Conservation (phyloP, 768 basidiomycete species). For the Trametes sanguinea region DNA sequence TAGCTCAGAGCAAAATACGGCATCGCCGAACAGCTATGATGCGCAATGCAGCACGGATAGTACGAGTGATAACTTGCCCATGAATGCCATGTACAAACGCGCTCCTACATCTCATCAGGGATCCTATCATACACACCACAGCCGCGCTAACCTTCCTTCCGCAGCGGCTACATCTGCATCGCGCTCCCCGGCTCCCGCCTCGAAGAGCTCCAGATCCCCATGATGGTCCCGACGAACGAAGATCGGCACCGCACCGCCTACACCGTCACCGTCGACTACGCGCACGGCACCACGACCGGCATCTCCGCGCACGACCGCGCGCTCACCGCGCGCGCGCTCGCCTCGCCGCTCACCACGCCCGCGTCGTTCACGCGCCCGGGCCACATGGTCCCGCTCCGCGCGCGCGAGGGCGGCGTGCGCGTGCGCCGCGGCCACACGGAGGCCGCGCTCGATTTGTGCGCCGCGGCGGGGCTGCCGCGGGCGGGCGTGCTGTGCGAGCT, state of each 20-base stretch:
- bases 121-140: background rate
- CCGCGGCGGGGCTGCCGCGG: slow-evolving; percentile 62
- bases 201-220: slow-evolving; percentile 76
- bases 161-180: slow-evolving; percentile 92
- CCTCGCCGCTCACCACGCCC: slow-evolving; percentile 53
- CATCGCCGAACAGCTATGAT: no score
- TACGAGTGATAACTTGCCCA: no score
- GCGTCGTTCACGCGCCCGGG: slow-evolving; percentile 90
- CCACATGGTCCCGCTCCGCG: slow-evolving; percentile 92
- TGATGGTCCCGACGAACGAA: slow-evolving; percentile 92
- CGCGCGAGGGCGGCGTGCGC: slow-evolving; percentile 86
- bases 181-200: slow-evolving; percentile 78
- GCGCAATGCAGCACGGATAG: no score
- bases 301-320: slow-evolving; percentile 97
- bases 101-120: no score
- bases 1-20: no score
- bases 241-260: slow-evolving; percentile 94
- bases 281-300: slow-evolving; percentile 92
- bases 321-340: slow-evolving; percentile 82
- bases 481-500: slow-evolving; percentile 93
- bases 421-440: slow-evolving; percentile 91
- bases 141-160: no score
- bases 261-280: slow-evolving; percentile 93
- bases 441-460: slow-evolving; percentile 83
- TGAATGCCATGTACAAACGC: no score